A percentile compares a stretch with the other conserved stretches of the same genome.
phyloP scores from a whole-genome alignment of 169 alveolate species.

The Plasmodium falciparum region DNA sequence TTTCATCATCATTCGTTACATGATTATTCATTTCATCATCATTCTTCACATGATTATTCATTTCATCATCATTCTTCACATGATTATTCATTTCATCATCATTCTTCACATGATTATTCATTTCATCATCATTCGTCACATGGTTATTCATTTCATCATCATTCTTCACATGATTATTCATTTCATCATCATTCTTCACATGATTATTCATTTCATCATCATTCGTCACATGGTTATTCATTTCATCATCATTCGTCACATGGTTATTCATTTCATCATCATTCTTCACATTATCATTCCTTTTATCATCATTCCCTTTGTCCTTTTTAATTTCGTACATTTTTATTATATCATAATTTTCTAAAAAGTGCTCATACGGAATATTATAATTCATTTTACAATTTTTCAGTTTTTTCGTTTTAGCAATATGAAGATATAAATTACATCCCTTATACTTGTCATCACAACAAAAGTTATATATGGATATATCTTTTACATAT shows the following conservation, averaged over 20 bases:
- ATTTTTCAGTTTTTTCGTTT: constrained; percentile 52
- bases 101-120: not conserved
- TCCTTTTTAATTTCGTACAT: constrained; percentile 41
- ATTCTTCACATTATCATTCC: not conserved
- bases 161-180: too few relatives aligned
- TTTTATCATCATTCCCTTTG: not conserved
- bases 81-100: not conserved
- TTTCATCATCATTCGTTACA: not conserved
- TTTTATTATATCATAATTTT: constrained; percentile 61
- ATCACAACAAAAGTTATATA: constrained; percentile 65
- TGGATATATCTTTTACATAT: constrained; percentile 57
- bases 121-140: not conserved
- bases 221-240: not conserved
- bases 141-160: not conserved
- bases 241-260: not conserved
- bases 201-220: not conserved
- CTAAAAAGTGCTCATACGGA: constrained; percentile 30
- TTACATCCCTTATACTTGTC: constrained; percentile 64
- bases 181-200: too few relatives aligned
- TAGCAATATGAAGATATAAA: constrained; percentile 44
- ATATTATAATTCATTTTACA: constrained; percentile 47
- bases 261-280: not conserved
- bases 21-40: not conserved
- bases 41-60: not conserved
- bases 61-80: not conserved